A percentile compares a stretch with the other conserved stretches of the same genome.
Conservation (phyloP, 2,329 filamentous ascomycete species). For the Dothistroma septosporum region DNA sequence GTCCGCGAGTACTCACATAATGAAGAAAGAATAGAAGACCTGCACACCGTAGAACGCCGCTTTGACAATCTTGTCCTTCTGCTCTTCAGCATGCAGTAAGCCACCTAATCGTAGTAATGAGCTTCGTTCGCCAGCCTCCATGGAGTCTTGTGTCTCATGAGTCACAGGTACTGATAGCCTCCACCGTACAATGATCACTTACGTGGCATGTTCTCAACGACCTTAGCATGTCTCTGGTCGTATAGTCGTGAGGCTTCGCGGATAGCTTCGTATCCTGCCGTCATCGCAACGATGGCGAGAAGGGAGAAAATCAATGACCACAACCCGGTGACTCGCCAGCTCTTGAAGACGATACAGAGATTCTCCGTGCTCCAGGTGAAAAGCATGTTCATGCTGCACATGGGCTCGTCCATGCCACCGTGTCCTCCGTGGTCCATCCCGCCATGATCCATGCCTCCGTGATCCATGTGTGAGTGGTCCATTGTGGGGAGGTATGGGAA, state of each 20-base stretch:
- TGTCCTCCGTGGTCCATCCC: slow-evolving; percentile 48
- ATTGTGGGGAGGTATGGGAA: slow-evolving; percentile 4
- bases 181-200: slow-evolving; percentile 23
- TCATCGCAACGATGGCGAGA: slow-evolving; percentile 72
- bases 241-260: slow-evolving; percentile 73
- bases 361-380: slow-evolving; percentile 94
- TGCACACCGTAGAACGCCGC: slow-evolving; percentile 82
- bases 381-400: slow-evolving; percentile 89
- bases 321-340: slow-evolving; percentile 79
- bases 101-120: slow-evolving; percentile 54
- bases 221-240: slow-evolving; percentile 55
- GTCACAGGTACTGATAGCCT: background rate
- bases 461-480: slow-evolving; percentile 25
- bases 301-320: slow-evolving; percentile 76
- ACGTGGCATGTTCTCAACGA: slow-evolving; percentile 42
- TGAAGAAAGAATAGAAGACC: slow-evolving; percentile 98
- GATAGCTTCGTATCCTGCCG: slow-evolving; percentile 88
- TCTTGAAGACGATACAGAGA: slow-evolving; percentile 91
- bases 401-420: slow-evolving; percentile 30
- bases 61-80: slow-evolving; percentile 72
- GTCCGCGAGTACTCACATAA: slow-evolving; percentile 73
- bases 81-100: slow-evolving; percentile 47
- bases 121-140: slow-evolving; percentile 49
- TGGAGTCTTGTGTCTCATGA: background rate
- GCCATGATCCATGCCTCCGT: slow-evolving; percentile 51